Conservation (phyloP, 495 filamentous ascomycete genomes). For the Trichoderma reesei region DNA sequence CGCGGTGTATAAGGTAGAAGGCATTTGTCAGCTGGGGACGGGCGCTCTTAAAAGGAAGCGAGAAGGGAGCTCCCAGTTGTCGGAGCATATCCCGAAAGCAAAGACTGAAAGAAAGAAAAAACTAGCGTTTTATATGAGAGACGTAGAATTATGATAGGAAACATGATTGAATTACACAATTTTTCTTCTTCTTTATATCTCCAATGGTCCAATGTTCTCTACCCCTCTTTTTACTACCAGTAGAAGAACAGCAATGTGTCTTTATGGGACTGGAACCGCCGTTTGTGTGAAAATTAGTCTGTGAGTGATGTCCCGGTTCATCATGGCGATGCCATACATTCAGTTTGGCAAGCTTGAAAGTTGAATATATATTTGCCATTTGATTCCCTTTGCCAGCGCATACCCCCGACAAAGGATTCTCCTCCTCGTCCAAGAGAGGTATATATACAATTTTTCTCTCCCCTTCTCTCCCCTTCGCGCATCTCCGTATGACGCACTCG, state of each 20-base stretch:
- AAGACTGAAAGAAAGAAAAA: slow-evolving; percentile 8
- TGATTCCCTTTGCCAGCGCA: not conserved
- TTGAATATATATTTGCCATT: not conserved
- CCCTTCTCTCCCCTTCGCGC: not conserved
- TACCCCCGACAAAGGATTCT: not conserved
- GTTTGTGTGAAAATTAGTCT: too few relatives aligned
- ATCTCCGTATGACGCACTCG: too few relatives aligned
- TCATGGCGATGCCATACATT: too few relatives aligned
- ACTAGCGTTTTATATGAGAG: slow-evolving; percentile 9
- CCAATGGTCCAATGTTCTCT: not conserved
- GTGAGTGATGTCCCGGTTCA: too few relatives aligned
- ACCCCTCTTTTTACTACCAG: not conserved
- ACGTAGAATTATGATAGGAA: slow-evolving; percentile 9
- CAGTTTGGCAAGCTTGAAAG: too few relatives aligned
- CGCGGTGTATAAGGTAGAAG: slow-evolving; percentile 8
- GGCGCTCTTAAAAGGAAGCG: slow-evolving; percentile 2
- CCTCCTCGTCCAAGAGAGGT: slow-evolving; percentile 3
- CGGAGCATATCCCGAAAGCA: slow-evolving; percentile 6
- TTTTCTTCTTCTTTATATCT: not conserved
- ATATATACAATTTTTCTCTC: slow-evolving; percentile 14
- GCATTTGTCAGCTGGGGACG: slow-evolving; percentile 3
- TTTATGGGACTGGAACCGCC: too few relatives aligned
- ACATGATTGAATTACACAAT: not conserved
- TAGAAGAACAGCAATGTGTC: too few relatives aligned
- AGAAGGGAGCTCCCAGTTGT: not conserved